These are phyloP conservation scores for Penstemon barbatus DNA, from an alignment of 257 asterid species.

Conservation along the genomic window DNA sequence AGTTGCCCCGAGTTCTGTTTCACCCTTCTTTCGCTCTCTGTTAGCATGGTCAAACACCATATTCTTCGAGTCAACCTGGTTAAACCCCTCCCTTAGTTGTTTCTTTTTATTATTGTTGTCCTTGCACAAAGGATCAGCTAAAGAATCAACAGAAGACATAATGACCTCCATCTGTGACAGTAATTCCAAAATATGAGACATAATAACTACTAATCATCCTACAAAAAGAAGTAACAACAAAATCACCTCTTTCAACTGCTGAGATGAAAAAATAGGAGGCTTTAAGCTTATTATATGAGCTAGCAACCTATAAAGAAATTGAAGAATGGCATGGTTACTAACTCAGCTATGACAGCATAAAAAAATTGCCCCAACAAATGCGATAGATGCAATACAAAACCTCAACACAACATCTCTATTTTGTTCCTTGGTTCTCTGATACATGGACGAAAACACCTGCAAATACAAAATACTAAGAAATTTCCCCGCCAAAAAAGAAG, in stretches of 20 bases:
- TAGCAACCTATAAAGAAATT: conserved; percentile 58
- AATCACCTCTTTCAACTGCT: conserved; percentile 74
- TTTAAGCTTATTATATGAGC: conserved; percentile 51
- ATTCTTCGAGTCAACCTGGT: conserved; percentile 32
- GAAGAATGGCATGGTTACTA: conserved; percentile 23
- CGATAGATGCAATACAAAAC: conserved; percentile 37
- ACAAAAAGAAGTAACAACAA: conserved; percentile 1
- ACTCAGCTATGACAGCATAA: conserved; percentile 13
- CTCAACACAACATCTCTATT: conserved; percentile 51
- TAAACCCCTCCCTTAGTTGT: conserved; percentile 27
- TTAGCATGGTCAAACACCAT: conserved; percentile 34
- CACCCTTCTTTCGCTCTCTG: conserved; percentile 35
- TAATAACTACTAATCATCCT: conserved; percentile 19
- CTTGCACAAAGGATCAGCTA: conserved; percentile 32
- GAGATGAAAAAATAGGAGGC: conserved; percentile 58
- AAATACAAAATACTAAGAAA: conserved; percentile 34
- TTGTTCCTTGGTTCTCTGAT: conserved; percentile 46
- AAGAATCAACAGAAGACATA: conserved; percentile 39
- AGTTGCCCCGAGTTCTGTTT: conserved; percentile 32
- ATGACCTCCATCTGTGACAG: conserved; percentile 63
- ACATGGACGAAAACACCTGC: conserved; percentile 77
- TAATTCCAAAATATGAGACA: conserved; percentile 35
- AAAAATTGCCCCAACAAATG: conserved; percentile 11
- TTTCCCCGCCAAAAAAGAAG: conserved; percentile 5
- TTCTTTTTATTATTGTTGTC: conserved; percentile 34